A percentile compares a stretch with the other conserved stretches of the same genome.
Evolutionary conservation across 2,329 filamentous ascomycete species (phyloP).

Genomic region (Trichophyton simii): DNA sequence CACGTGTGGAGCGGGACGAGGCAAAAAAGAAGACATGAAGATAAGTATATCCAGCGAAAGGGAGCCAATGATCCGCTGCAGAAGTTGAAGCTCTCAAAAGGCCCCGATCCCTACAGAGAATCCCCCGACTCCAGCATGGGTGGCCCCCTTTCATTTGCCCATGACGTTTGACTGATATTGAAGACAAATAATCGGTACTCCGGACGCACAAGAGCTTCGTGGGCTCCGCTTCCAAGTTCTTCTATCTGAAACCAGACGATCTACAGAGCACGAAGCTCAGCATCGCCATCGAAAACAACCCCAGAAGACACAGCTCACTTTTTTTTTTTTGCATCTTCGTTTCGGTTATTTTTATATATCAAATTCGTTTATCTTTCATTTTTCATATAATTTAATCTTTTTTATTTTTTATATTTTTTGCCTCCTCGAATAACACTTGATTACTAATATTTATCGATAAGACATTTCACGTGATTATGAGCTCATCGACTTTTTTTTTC

Average conservation of each 20-base stretch:
- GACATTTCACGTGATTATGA: background rate
- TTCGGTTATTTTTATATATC: background rate
- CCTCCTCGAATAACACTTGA: background rate
- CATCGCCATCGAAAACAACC: background rate
- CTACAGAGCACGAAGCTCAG: background rate
- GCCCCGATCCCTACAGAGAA: background rate
- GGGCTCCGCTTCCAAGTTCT: background rate
- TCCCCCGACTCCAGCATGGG: background rate
- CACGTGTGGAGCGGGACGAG: background rate
- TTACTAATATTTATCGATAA: slow-evolving; percentile 5
- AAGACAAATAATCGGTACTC: background rate
- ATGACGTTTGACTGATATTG: background rate
- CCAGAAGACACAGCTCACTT: background rate
- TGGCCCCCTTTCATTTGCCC: background rate
- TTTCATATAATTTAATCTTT: background rate
- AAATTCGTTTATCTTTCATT: background rate
- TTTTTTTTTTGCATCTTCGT: background rate
- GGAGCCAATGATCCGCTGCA: background rate
- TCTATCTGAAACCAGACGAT: background rate
- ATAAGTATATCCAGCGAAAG: background rate
- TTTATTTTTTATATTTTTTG: background rate
- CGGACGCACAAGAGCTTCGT: background rate
- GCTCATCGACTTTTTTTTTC: slow-evolving; percentile 3
- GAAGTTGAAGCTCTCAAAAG: background rate
- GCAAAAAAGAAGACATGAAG: background rate